Evolutionary conservation across 106 monocot genomes (phyloP).

Genomic region (Allium fistulosum): DNA sequence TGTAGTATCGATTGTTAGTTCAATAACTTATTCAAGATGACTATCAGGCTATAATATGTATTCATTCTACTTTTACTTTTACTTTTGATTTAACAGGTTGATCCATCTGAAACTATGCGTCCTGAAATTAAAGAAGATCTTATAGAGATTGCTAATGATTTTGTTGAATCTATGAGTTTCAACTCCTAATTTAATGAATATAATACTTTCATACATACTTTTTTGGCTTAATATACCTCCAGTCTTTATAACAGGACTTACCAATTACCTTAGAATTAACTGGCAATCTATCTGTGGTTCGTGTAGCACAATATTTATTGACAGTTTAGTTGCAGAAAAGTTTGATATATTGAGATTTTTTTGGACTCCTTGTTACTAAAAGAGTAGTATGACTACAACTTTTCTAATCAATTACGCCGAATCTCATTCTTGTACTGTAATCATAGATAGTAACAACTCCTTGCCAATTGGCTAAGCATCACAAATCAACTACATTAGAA

Average conservation of each 20-base stretch:
- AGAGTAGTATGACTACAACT: not conserved
- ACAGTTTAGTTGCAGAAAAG: no score
- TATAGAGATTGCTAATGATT: constrained; percentile 86
- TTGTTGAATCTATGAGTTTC: constrained; percentile 63
- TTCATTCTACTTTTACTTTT: not conserved
- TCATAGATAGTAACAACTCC: constrained; percentile 68
- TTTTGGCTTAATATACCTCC: no score
- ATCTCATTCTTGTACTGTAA: not conserved
- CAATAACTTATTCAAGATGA: no score
- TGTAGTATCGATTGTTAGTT: no score
- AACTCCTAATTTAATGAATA: no score
- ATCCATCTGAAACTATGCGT: constrained; percentile 73
- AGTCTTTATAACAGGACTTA: no score
- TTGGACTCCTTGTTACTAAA: no score
- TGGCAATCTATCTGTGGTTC: no score
- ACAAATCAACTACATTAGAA: constrained; percentile 71
- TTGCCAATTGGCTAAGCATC: constrained; percentile 94
- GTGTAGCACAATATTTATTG: no score
- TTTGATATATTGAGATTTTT: no score
- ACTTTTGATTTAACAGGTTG: constrained; percentile 34
- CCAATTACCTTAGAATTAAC: no score
- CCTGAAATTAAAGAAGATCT: constrained; percentile 90
- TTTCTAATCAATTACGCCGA: not conserved
- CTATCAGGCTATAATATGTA: not conserved
- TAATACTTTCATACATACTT: no score